Evolutionary conservation across 164 flowering plant species (phyloP).

Genomic region (Taxillus chinensis): DNA sequence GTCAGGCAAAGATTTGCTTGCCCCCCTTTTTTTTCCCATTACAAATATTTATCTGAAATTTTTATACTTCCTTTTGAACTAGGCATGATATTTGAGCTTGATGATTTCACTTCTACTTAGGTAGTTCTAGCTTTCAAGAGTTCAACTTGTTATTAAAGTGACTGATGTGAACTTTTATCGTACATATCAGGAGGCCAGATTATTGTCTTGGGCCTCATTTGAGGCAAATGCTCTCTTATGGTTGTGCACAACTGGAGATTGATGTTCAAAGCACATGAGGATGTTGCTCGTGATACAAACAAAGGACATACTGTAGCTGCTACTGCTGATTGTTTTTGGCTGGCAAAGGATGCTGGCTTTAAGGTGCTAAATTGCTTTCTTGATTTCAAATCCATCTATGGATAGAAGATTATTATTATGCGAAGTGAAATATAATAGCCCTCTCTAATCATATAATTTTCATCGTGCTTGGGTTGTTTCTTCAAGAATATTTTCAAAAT

Average conservation of each 20-base stretch:
- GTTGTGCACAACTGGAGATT: slow-evolving; percentile 94
- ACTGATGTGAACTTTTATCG: neutral
- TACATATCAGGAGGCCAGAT: slow-evolving; percentile 77
- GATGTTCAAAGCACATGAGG: slow-evolving; percentile 99
- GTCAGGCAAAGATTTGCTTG: too few species aligned
- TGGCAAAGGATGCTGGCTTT: slow-evolving; percentile 99
- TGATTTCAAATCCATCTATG: neutral
- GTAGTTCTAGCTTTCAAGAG: neutral
- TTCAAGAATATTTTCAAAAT: too few species aligned
- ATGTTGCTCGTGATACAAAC: slow-evolving; percentile 97
- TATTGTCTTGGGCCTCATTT: slow-evolving; percentile 98
- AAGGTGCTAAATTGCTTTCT: slow-evolving; percentile 39
- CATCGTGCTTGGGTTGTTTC: too few species aligned
- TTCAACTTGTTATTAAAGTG: neutral
- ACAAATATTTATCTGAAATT: too few species aligned
- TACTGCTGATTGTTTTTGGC: slow-evolving; percentile 96
- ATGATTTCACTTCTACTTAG: neutral
- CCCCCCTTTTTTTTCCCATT: too few species aligned
- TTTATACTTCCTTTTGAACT: too few species aligned
- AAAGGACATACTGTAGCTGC: slow-evolving; percentile 98
- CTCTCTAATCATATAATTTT: too few species aligned
- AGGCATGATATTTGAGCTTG: neutral
- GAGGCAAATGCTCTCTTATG: slow-evolving; percentile 94
- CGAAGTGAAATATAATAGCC: neutral
- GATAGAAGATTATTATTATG: neutral